Evolutionary conservation across 2,329 filamentous ascomycete genomes (phyloP), one percentile per base, ranked within the genome.

Genomic region (Colletotrichum sp.): DNA sequence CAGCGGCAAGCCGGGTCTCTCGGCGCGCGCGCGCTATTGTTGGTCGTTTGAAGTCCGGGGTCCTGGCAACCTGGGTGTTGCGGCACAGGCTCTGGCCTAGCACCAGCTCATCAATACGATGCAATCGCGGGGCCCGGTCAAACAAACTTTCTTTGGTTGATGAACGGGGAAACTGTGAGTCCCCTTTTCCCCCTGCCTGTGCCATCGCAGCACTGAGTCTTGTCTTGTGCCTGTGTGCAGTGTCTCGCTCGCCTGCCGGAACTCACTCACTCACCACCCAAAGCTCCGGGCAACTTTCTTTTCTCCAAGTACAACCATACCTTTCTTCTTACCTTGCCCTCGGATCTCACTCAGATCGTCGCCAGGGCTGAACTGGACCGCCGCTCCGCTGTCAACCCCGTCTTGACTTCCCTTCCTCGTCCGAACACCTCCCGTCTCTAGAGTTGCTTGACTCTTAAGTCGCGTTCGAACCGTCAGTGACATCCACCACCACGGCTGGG

Each of bases 101-200:
- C 67, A 66, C 72, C 67, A 34, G 8, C 43, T 65, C 36, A 36
- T 66, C 52, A 60, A 71, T 71, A 63, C 72, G 67, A 32, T 65
- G 67, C 72, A 68, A 74, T 71, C 67, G 48, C 61, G 48, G 72
- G 65, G 61, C 67, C 67, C 12, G n/a, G 52, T 34, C 66, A 43
- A 43, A 68, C 66, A 60, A 30, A 68, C 66, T 68, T 68, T 68
- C 67, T 24, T 5, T 28, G 43, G 26, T 8, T 67, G 38, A 32
- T 30, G 58, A 63, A 63, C 26, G 58, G 30, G 30, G 26, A 63
- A 52, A 21, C n/a, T 24, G 38, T 43, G 57, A 12, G 58, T 66
- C 64, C 64, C 64, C 65, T 57, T 67, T 36, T 36, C 38, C 21
- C 26, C 43, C 65, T 57, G 18, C 13, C 38, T 34, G 28, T 24